Evolutionary conservation across 805 yeast genomes (phyloP).

Genomic region (Saccharomycopsis babjevae): DNA sequence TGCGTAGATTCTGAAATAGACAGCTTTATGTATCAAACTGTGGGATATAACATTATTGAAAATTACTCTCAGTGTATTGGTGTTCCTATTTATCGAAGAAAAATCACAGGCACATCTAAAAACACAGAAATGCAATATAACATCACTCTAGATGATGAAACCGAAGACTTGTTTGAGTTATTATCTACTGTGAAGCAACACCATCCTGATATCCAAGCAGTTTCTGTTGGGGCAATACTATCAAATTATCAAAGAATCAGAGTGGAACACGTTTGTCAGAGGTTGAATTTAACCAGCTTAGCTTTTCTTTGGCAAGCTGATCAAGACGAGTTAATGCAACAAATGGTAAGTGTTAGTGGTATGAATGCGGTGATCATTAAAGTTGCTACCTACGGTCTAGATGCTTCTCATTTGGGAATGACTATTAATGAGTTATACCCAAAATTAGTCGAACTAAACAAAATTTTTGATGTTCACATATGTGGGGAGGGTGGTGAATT

Average conservation of each 20-base stretch:
- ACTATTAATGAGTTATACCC: constrained; percentile 54
- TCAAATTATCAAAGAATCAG: constrained; percentile 93
- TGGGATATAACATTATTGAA: constrained; percentile 73
- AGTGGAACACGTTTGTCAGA: constrained; percentile 80
- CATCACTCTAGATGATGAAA: constrained; percentile 67
- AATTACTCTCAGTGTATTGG: constrained; percentile 60
- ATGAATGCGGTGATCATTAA: constrained; percentile 80
- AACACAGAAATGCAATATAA: constrained; percentile 62
- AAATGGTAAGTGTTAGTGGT: constrained; percentile 28
- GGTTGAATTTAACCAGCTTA: constrained; percentile 58
- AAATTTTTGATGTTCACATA: constrained; percentile 70
- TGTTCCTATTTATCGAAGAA: constrained; percentile 67
- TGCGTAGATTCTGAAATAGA: constrained; percentile 52
- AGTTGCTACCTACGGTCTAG: constrained; percentile 87
- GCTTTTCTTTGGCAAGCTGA: constrained; percentile 87
- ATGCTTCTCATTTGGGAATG: constrained; percentile 55
- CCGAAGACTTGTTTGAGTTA: constrained; percentile 65
- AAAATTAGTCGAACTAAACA: constrained; percentile 45
- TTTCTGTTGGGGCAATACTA: constrained; percentile 90
- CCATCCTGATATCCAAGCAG: constrained; percentile 73
- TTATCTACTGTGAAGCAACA: constrained; percentile 35
- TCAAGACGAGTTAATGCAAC: constrained; percentile 69
- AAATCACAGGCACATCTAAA: constrained; percentile 52
- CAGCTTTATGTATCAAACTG: constrained; percentile 96
- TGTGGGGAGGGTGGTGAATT: constrained; percentile 99